Conservation (phyloP, 1,284 basidiomycete species). For the Meira nashicola region DNA sequence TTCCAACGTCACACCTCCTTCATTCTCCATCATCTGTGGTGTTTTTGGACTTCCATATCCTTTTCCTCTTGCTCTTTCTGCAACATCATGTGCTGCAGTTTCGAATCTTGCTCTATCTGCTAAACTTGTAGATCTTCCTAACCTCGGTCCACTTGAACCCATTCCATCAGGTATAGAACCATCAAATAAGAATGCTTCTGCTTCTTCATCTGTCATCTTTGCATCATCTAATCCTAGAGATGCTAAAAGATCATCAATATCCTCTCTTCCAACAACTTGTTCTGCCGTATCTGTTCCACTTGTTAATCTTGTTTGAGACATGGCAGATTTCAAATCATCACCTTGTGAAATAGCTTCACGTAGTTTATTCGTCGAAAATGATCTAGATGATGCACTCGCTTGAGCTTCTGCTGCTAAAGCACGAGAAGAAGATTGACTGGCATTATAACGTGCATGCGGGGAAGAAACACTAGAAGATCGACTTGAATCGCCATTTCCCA, state of each 20-base stretch:
- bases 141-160: constrained; percentile 23
- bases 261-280: constrained; percentile 29
- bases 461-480: constrained; percentile 4
- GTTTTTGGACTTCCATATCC: constrained; percentile 18
- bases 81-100: constrained; percentile 29
- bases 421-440: constrained; percentile 23
- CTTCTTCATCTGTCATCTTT: constrained; percentile 40
- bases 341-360: constrained; percentile 30
- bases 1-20: not conserved
- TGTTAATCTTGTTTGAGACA: constrained; percentile 20
- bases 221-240: constrained; percentile 41
- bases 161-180: constrained; percentile 38
- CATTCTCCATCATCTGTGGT: not conserved
- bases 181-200: constrained; percentile 38
- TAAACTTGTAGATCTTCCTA: constrained; percentile 20
- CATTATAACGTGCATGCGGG: constrained; percentile 14
- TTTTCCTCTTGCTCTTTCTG: constrained; percentile 24
- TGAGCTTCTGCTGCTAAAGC: constrained; percentile 40
- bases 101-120: constrained; percentile 38
- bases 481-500: constrained; percentile 21
- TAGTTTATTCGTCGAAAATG: constrained; percentile 17
- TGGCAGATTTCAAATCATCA: constrained; percentile 29
- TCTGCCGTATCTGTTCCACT: constrained; percentile 17
- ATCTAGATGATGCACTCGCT: constrained; percentile 27
- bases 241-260: constrained; percentile 43